These are phyloP conservation scores for Dovyalis caffra DNA, from an alignment of 345 rosid genomes.

Conservation along the genomic window DNA sequence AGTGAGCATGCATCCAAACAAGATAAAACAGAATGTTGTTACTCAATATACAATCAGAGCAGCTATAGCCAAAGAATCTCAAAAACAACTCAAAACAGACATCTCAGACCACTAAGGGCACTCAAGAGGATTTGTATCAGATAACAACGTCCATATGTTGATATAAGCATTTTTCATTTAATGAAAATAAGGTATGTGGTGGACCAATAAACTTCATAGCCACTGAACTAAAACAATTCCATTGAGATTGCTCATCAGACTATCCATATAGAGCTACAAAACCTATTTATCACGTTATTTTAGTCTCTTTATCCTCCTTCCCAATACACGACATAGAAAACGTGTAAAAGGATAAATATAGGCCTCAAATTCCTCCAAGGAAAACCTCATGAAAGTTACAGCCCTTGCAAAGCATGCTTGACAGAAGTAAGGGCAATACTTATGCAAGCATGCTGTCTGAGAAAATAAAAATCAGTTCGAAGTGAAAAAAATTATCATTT, in stretches of 20 bases:
- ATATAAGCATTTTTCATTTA: neutral
- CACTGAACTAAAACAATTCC: neutral
- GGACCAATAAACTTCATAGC: neutral
- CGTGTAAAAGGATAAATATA: neutral
- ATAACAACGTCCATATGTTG: neutral
- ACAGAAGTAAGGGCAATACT: neutral
- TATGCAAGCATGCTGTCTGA: neutral
- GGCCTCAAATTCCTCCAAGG: neutral
- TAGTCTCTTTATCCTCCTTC: neutral
- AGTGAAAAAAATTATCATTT: neutral
- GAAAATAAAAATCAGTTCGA: neutral
- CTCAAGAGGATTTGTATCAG: neutral
- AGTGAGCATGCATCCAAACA: neutral
- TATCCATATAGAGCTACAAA: neutral
- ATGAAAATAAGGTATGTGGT: neutral
- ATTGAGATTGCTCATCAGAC: neutral
- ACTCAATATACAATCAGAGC: neutral
- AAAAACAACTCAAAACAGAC: neutral
- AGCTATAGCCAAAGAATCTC: neutral
- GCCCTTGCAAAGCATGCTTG: neutral
- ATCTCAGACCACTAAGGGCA: neutral
- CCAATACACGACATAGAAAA: neutral
- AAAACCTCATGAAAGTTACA: neutral
- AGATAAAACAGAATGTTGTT: neutral
- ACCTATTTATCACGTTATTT: no score